Conservation (phyloP, 805 yeast species). For the Ascoidea tarda region DNA sequence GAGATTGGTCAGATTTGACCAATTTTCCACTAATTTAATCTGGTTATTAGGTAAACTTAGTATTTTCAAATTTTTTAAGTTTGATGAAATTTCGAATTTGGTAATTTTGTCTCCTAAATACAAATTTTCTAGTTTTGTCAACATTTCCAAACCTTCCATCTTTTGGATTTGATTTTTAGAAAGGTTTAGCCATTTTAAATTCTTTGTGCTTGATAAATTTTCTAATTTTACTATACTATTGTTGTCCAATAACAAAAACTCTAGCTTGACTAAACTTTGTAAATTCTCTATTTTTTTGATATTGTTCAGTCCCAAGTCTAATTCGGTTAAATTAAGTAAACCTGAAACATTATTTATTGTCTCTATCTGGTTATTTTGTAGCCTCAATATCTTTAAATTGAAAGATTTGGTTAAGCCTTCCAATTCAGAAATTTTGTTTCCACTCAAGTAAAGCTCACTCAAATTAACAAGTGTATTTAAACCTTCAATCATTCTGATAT, state of each 20-base stretch:
- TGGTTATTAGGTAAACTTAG: too few species aligned
- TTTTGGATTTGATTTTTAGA: constrained; percentile 77
- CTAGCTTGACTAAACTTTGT: constrained; percentile 57
- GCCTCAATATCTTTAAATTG: too few species aligned
- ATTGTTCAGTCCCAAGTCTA: constrained; percentile 75
- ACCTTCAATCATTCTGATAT: neutral
- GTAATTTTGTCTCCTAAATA: constrained; percentile 81
- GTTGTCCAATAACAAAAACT: constrained; percentile 31
- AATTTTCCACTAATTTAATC: too few species aligned
- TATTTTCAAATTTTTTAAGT: constrained; percentile 28
- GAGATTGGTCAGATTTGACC: too few species aligned
- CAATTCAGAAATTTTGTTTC: neutral
- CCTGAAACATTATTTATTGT: constrained; percentile 31
- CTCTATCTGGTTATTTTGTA: too few species aligned
- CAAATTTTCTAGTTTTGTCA: constrained; percentile 45
- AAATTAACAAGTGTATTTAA: neutral
- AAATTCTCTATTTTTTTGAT: constrained; percentile 41
- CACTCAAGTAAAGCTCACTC: neutral
- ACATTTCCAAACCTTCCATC: constrained; percentile 49
- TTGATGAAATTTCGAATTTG: constrained; percentile 34
- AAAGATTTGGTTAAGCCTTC: neutral
- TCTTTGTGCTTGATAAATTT: too few species aligned
- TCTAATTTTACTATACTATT: too few species aligned
- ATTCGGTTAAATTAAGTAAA: constrained; percentile 35
- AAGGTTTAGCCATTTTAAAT: constrained; percentile 23